Evolutionary conservation across 2,329 filamentous ascomycete species (phyloP).

Genomic region (Pseudogymnoascus sp.): DNA sequence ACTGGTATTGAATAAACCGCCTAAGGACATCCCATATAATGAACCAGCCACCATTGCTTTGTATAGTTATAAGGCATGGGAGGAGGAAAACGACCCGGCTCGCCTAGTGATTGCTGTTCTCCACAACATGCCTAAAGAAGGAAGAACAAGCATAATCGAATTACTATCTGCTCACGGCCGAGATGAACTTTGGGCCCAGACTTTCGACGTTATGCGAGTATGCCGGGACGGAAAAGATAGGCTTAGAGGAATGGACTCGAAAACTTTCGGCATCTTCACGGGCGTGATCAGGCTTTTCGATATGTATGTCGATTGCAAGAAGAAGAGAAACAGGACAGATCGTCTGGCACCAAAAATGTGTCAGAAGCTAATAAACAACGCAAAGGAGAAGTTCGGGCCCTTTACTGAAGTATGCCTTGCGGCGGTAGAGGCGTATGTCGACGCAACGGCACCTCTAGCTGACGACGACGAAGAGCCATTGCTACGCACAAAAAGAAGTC

Average conservation of each 20-base stretch:
- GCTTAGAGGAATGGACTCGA: constrained; percentile 14
- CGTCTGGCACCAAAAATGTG: constrained; percentile 20
- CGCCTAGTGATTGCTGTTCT: constrained; percentile 37
- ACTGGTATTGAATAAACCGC: constrained; percentile 8
- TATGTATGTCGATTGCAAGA: constrained; percentile 26
- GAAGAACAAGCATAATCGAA: constrained; percentile 10
- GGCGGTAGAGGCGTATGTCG: not conserved
- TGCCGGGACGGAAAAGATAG: not conserved
- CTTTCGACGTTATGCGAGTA: constrained; percentile 13
- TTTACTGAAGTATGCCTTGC: constrained; percentile 9
- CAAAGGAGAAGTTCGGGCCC: not conserved
- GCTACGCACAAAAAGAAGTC: constrained; percentile 10
- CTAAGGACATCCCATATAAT: constrained; percentile 17
- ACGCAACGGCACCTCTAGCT: not conserved
- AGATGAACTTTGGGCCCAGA: constrained; percentile 15
- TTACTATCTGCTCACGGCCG: constrained; percentile 13
- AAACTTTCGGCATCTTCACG: constrained; percentile 13
- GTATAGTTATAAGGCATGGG: constrained; percentile 17
- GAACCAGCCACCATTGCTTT: constrained; percentile 19
- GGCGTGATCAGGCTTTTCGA: constrained; percentile 21
- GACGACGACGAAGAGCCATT: constrained; percentile 21
- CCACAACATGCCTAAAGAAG: constrained; percentile 20
- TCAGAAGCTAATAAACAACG: constrained; percentile 19
- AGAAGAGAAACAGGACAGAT: constrained; percentile 8
- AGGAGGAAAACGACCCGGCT: constrained; percentile 21